Conservation (phyloP, 495 filamentous ascomycete species). For the Friedmanniomyces simplex region DNA sequence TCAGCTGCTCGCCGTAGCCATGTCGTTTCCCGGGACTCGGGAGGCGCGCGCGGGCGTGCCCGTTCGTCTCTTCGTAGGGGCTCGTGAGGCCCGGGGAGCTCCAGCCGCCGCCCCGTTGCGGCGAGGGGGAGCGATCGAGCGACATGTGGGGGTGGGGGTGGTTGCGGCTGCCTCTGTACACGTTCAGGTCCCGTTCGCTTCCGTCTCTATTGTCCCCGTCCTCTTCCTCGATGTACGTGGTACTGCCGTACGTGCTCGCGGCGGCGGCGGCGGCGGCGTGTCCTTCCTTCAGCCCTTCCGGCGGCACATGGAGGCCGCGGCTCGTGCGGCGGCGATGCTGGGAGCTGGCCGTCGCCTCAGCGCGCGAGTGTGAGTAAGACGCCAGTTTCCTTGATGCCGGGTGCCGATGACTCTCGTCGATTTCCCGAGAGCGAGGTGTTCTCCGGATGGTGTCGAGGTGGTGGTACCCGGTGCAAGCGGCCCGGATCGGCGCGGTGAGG, state of each 20-base stretch:
- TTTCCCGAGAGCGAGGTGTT: background rate
- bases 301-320: conserved; percentile 9
- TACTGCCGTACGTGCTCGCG: background rate
- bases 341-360: conserved; percentile 8
- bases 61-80: conserved; percentile 45
- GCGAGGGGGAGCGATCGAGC: conserved; percentile 74
- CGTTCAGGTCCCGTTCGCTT: background rate
- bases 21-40: background rate
- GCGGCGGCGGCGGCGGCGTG: background rate
- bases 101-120: conserved; percentile 73
- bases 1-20: conserved; percentile 14
- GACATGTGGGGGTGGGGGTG: no score
- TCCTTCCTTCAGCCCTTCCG: background rate
- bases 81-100: conserved; percentile 69
- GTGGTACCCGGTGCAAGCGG: background rate
- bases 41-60: conserved; percentile 41
- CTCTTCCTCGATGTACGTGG: conserved; percentile 7
- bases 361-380: conserved; percentile 14
- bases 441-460: background rate
- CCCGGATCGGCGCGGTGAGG: background rate
- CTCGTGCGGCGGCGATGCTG: conserved; percentile 17
- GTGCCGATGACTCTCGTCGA: no score
- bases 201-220: background rate
- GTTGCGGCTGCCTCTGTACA: background rate
- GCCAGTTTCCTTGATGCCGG: background rate